Evolutionary conservation across 2,329 filamentous ascomycete genomes (phyloP), one percentile per base, ranked within the genome.

Genomic region (Zelopaecilomyces penicillatus): DNA sequence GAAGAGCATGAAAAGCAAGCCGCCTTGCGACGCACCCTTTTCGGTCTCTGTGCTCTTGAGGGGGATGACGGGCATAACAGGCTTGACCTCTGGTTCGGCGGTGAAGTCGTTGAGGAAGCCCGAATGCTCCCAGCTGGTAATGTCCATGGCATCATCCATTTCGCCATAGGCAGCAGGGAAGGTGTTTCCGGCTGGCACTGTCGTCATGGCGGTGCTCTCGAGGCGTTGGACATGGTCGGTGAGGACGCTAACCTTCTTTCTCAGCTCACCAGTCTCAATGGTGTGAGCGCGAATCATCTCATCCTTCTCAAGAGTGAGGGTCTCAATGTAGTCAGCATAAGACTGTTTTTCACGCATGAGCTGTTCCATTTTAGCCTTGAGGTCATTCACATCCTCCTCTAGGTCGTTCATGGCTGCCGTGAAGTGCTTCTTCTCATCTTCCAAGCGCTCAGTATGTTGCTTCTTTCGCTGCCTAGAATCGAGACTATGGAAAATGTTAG

Each of bases 391-490:
- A 54, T 87, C 82, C 47, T 93, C 85, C 61, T 96, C 87, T 59
- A 96, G 75, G 44, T 83, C 77, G 54, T 70, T 78, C 61, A 96
- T 86, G 61, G 86, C 70, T 55, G 79, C 77, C 45, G 83, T 86
- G 71, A 81, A 94, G 47, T 86, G 80, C 74, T 96, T 96, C 76
- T 97, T 96, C 72, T 97, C 91, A 65, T 93, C 85, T 66, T 97
- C 93, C 38, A 97, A 80, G 57, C 93, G 83, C 70, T 97, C 93
- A 31, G 93, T 97, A 70, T 97, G 91, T 69, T 88, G 85, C 79
- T 97, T 97, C 77, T 97, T 98, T 57, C 93, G 83, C 67, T 97
- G 91, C 54, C 93, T 82, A 37, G 93, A 97, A 69, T 97, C 91
- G 57, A 98, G 85, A 54, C 88, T 95, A 31, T 43, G 53, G 32